These are phyloP conservation scores for Debaryomyces prosopidis DNA, from an alignment of 805 yeast genomes.

Conservation along the genomic window DNA sequence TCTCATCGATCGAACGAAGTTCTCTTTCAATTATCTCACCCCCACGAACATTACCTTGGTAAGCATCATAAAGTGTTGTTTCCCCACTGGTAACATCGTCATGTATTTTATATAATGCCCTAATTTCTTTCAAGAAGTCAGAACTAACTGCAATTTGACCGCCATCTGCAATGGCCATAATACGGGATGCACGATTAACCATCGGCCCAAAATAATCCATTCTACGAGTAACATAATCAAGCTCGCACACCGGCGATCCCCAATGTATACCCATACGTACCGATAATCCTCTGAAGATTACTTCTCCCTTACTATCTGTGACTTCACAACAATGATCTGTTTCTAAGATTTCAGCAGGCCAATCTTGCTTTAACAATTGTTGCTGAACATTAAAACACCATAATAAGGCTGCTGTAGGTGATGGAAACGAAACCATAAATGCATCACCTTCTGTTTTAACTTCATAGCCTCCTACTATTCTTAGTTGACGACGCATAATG, in stretches of 20 bases:
- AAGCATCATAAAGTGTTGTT: constrained; percentile 36
- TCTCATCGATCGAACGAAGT: constrained; percentile 58
- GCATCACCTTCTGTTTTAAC: constrained; percentile 99
- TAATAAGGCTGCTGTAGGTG: constrained; percentile 82
- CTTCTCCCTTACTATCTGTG: constrained; percentile 56
- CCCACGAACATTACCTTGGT: constrained; percentile 48
- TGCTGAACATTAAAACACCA: constrained; percentile 96
- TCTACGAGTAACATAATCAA: constrained; percentile 90
- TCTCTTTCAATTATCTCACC: constrained; percentile 64
- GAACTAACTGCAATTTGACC: constrained; percentile 92
- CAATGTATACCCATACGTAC: constrained; percentile 99
- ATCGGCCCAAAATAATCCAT: constrained; percentile 99
- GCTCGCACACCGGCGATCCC: constrained; percentile 96
- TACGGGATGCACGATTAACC: constrained; percentile 94
- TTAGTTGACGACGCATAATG: constrained; percentile 88
- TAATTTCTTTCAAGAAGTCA: constrained; percentile 76
- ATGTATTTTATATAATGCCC: constrained; percentile 53
- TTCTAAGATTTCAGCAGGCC: constrained; percentile 92
- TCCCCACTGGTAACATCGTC: constrained; percentile 33
- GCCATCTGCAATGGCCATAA: constrained; percentile 94
- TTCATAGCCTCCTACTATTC: constrained; percentile 95
- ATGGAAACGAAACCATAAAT: constrained; percentile 94
- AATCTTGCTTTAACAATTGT: constrained; percentile 76
- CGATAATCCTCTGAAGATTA: constrained; percentile 82
- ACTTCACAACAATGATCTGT: constrained; percentile 83